Evolutionary conservation across 768 basidiomycete species (phyloP), one percentile per base, ranked within the genome.

Genomic region (Phaeolepiota aurea): DNA sequence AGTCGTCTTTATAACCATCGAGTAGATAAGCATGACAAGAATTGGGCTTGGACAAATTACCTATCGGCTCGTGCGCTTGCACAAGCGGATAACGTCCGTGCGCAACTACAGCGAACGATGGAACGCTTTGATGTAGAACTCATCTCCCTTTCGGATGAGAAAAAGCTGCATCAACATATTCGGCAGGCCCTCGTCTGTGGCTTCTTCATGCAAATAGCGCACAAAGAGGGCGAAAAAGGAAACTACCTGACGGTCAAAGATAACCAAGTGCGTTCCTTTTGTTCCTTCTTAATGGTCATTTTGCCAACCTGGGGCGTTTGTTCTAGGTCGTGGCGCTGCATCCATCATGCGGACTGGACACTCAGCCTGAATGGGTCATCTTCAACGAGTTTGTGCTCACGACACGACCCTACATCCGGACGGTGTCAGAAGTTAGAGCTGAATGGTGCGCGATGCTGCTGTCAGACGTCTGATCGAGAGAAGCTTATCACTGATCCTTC

Each of bases 131-230:
- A 92, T 43, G 65, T 94, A 22, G 83, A 85, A 20, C 56, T 92
- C 15, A 59, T 91, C 19, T 80, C 81, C 4, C 69, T 77, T 2
- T 58, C 57, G 19, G 84, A 91, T 48, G 76, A 85, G 50, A 71
- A 69, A 53, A 86, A 82, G 54, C 74, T 84, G 47, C 84, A 77
- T 58, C 47, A 64, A 40, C 82, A 82, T 49, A 81, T 98, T 42
- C 77, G 90, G 19, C 81, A 82, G 60, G 84, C 85, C 0, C 69
- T 98, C 15, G 84, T 87, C 3, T 86, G 83, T 50, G 96, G 93
- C 1, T 99, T 88, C 72, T 99, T 97, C 65, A 97, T 96, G 94
- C 94, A 97, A 56, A 79, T 90, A 10, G 96, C 93, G 4, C 91
- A 96, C 60, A 87, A 88, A 58, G 91, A 93, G 55, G 88, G 89